Evolutionary conservation across 257 asterid genomes (phyloP).

Genomic region (Plantago elongata): DNA sequence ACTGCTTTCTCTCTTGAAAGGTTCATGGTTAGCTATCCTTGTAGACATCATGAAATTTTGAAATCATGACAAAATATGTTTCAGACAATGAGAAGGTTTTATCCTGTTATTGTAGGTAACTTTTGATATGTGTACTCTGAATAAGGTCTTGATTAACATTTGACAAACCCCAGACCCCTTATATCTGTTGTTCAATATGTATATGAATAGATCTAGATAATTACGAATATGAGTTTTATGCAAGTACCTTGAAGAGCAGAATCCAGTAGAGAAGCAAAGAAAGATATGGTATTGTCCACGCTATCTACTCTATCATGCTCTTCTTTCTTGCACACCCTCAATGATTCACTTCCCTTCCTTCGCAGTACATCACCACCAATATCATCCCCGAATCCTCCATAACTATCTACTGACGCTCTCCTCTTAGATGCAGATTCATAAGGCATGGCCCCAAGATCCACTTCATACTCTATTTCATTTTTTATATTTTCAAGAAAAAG

Average conservation of each 20-base stretch:
- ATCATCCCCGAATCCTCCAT: constrained; percentile 35
- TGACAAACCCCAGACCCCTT: too few relatives aligned
- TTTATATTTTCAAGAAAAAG: constrained; percentile 82
- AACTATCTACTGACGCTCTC: constrained; percentile 42
- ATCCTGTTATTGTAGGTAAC: too few relatives aligned
- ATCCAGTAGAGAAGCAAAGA: constrained; percentile 87
- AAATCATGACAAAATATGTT: too few relatives aligned
- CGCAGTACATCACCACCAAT: constrained; percentile 28
- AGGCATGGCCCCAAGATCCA: constrained; percentile 44
- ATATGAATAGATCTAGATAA: background rate
- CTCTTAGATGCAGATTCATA: constrained; percentile 44
- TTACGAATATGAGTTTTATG: constrained; percentile 11
- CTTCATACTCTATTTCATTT: constrained; percentile 61
- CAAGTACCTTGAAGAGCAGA: constrained; percentile 83
- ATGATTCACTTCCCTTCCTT: constrained; percentile 59
- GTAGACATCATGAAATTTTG: too few relatives aligned
- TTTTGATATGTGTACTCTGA: background rate
- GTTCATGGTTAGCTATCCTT: too few relatives aligned
- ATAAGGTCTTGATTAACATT: background rate
- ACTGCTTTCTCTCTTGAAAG: too few relatives aligned
- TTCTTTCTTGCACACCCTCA: constrained; percentile 75
- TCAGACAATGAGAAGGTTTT: too few relatives aligned
- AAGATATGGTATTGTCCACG: constrained; percentile 59
- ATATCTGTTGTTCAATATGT: too few relatives aligned
- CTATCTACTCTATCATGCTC: constrained; percentile 49